These are phyloP conservation scores for Coccomyxa sp. DNA, from an alignment of 139 green algal species.

Conservation along the genomic window DNA sequence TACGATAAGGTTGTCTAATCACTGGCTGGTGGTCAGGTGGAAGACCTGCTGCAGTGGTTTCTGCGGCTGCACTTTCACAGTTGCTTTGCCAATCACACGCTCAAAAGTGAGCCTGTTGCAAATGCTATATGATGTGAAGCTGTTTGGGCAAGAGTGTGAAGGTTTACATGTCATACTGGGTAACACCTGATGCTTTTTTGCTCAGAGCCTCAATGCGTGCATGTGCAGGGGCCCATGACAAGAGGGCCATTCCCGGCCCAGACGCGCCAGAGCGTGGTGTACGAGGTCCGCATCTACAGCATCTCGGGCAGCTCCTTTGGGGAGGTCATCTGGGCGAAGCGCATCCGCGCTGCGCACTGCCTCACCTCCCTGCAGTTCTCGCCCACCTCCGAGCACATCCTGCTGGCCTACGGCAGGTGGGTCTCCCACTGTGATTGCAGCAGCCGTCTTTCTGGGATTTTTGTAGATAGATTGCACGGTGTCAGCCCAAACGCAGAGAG, in stretches of 20 bases:
- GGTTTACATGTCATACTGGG: too few species aligned
- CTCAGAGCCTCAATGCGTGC: background rate
- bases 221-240: background rate
- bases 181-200: too few species aligned
- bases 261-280: conserved; percentile 34
- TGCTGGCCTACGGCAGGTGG: conserved; percentile 83
- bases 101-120: background rate
- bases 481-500: too few species aligned
- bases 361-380: conserved; percentile 93
- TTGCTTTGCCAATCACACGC: background rate
- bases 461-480: too few species aligned
- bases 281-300: conserved; percentile 75
- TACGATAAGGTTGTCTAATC: background rate
- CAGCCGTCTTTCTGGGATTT: background rate
- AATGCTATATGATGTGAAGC: background rate
- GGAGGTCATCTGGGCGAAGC: conserved; percentile 42
- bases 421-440: background rate
- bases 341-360: conserved; percentile 90
- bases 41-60: background rate
- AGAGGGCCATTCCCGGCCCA: background rate
- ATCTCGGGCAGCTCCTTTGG: conserved; percentile 49
- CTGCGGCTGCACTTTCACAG: background rate
- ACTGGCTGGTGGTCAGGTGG: background rate
- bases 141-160: too few species aligned
- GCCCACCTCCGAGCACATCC: conserved; percentile 71